phyloP scores from a whole-genome alignment of 495 filamentous ascomycete genomes.

The Aspergillus carlsbadensis region DNA sequence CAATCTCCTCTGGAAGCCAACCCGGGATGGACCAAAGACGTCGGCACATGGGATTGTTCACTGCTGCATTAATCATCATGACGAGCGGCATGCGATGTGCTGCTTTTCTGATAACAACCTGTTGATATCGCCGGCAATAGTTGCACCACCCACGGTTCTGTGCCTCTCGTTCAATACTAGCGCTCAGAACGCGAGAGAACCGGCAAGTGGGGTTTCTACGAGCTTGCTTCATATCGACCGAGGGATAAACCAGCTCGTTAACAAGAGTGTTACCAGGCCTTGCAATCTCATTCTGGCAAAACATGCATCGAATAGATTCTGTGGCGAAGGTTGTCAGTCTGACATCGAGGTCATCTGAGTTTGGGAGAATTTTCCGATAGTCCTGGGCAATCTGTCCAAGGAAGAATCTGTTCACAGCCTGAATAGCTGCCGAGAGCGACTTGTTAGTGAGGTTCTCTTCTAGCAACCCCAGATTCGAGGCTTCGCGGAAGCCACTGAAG shows the following conservation, averaged over 20 bases:
- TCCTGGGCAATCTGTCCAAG: constrained; percentile 70
- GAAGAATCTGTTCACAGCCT: constrained; percentile 74
- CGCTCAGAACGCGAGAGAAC: constrained; percentile 82
- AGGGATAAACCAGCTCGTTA: constrained; percentile 84
- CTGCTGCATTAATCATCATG: constrained; percentile 78
- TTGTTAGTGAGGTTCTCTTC: constrained; percentile 76
- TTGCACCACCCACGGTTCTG: constrained; percentile 87
- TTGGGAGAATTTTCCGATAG: constrained; percentile 60
- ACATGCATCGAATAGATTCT: constrained; percentile 71
- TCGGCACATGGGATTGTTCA: constrained; percentile 66
- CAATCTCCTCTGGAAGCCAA: constrained; percentile 91
- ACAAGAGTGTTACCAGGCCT: constrained; percentile 66
- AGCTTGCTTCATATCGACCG: constrained; percentile 43
- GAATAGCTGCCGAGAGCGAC: constrained; percentile 70
- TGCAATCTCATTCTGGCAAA: constrained; percentile 75
- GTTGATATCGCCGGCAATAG: constrained; percentile 81
- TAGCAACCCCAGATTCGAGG: constrained; percentile 67
- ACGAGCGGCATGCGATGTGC: constrained; percentile 78
- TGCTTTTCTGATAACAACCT: constrained; percentile 72
- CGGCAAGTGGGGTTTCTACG: constrained; percentile 55
- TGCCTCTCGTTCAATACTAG: constrained; percentile 81
- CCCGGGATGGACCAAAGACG: constrained; percentile 82
- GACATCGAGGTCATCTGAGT: constrained; percentile 57
- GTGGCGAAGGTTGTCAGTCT: constrained; percentile 54
- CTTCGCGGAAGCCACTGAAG: constrained; percentile 74